Conservation (phyloP, 1,284 basidiomycete genomes). For the Apiotrichum brassicae region DNA sequence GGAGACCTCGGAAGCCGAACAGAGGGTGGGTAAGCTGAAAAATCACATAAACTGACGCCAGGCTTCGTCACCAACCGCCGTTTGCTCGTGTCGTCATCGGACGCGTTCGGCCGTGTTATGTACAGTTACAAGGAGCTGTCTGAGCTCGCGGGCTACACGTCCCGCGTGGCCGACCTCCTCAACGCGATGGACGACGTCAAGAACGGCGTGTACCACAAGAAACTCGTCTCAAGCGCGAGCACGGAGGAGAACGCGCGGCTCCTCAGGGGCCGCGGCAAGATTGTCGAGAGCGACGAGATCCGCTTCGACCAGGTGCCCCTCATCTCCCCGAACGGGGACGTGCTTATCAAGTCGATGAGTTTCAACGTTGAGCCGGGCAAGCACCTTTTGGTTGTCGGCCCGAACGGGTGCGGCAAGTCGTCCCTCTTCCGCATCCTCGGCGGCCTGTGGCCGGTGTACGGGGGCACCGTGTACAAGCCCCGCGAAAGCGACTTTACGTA, state of each 20-base stretch:
- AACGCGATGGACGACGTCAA: slow-evolving; percentile 88
- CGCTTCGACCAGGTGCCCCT: slow-evolving; percentile 90
- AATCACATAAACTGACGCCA: slow-evolving; percentile 29
- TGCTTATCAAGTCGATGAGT: slow-evolving; percentile 73
- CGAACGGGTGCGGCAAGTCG: slow-evolving; percentile 84
- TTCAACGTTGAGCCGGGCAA: slow-evolving; percentile 89
- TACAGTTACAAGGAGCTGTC: slow-evolving; percentile 93
- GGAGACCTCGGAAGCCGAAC: slow-evolving; percentile 74
- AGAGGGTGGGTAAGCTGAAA: slow-evolving; percentile 56
- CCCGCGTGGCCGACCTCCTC: slow-evolving; percentile 79
- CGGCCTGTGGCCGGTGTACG: slow-evolving; percentile 95
- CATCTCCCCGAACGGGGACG: slow-evolving; percentile 91
- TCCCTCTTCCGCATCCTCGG: slow-evolving; percentile 91
- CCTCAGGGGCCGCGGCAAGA: slow-evolving; percentile 67
- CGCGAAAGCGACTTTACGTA: slow-evolving; percentile 83
- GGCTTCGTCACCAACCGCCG: slow-evolving; percentile 92
- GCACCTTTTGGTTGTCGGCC: slow-evolving; percentile 84
- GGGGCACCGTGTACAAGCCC: slow-evolving; percentile 88
- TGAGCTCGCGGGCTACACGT: slow-evolving; percentile 92
- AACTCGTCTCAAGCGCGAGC: slow-evolving; percentile 66
- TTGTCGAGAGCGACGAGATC: slow-evolving; percentile 75
- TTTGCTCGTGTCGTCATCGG: slow-evolving; percentile 62
- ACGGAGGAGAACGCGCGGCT: slow-evolving; percentile 75
- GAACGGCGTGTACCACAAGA: slow-evolving; percentile 81
- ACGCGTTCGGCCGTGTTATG: slow-evolving; percentile 65